Evolutionary conservation across 495 filamentous ascomycete species (phyloP).

Genomic region (Daldinia caldariorum): DNA sequence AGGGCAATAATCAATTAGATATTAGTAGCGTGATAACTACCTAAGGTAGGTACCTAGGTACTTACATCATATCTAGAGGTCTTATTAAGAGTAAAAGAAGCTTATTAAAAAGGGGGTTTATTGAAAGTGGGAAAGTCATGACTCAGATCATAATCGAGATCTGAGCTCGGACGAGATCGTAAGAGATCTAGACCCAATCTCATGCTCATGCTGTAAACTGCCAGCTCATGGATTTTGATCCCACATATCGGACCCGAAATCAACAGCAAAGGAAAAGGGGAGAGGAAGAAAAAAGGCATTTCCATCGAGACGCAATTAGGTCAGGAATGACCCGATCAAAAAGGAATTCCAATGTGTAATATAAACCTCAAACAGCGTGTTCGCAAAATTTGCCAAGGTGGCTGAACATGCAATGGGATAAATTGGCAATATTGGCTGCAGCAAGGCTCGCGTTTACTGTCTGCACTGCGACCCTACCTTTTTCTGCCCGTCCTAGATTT

Average conservation of each 20-base stretch:
- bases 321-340: slow-evolving; percentile 16
- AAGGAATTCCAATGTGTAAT: slow-evolving; percentile 29
- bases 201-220: slow-evolving; percentile 10
- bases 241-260: background rate
- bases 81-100: background rate
- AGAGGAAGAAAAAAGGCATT: slow-evolving; percentile 8
- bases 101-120: background rate
- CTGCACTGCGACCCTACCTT: slow-evolving; percentile 33
- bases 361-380: slow-evolving; percentile 35
- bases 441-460: slow-evolving; percentile 29
- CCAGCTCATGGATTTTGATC: background rate
- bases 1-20: slow-evolving; percentile 17
- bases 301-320: slow-evolving; percentile 18
- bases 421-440: slow-evolving; percentile 35
- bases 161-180: background rate
- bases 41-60: no score
- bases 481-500: background rate
- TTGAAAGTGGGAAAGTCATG: background rate
- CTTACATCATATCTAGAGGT: background rate
- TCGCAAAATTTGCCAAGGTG: slow-evolving; percentile 42
- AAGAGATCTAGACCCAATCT: slow-evolving; percentile 20
- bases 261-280: background rate
- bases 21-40: background rate
- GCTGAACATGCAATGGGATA: slow-evolving; percentile 48
- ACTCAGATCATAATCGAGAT: slow-evolving; percentile 1